Base-by-base conservation (phyloP, 2,329 filamentous ascomycete genomes). In the Elsinoe arachidis region DNA sequence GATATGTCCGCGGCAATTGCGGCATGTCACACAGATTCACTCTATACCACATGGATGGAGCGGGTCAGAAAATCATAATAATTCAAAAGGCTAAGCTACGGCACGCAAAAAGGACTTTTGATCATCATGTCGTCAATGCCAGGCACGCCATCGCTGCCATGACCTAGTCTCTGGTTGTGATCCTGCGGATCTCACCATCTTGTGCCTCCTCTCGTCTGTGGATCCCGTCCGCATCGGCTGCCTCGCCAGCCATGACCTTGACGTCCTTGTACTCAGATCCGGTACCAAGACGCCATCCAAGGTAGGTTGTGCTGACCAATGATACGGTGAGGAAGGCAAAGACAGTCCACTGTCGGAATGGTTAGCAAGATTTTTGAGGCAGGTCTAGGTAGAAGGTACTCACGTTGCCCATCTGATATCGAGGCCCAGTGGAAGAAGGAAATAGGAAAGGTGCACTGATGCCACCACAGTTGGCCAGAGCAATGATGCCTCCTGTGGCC, bases 391-490 rank as follows among this genome's bases (percentile, higher is more conserved):
- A 30, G 7, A 23, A 12, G 23, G 1, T n/a, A 58, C 58, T 55
- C 47, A 58, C 58, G 23, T 58, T 60, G 39, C 59, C 59, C 46
- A 52, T 60, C 23, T 33, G 39, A 43, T 60, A 60, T 10, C 57
- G 30, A 21, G 59, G 59, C 12, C 56, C 59, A 39, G 58, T 56
- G 5, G 43, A 26, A 7, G 53, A 53, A 2, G 59, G 59, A 39
- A 60, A 60, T 9, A 60, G 26, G 53, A 60, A 60, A 9, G 59
- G 59, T 38, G 59, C 59, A 37, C 30, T 51, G 39, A 60, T 60
- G 34, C 59, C 59, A 43, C 59, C 59, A 17, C 59, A 60, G 38
- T 60, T 60, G 14, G 59, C 58, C 33, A 60, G 41, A 9, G 59
- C 59, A 52, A 60, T 60, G 12, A 58, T 60, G 2, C 58, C 59